Evolutionary conservation across 2,329 filamentous ascomycete genomes (phyloP), one percentile per base, ranked within the genome.

Genomic region (Penicillium verrucosum): DNA sequence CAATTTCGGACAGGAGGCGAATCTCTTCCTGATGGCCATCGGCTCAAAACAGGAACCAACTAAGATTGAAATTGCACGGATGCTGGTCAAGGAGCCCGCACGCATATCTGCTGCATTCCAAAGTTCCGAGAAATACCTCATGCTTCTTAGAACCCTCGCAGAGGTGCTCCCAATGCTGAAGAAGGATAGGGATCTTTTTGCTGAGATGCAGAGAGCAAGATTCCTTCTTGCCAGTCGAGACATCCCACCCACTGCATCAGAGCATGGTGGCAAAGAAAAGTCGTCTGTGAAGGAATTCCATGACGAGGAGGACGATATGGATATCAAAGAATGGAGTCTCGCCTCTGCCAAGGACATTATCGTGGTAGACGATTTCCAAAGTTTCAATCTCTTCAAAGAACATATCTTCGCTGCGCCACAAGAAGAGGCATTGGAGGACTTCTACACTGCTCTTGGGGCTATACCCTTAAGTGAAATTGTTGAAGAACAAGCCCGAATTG

Each of bases 1-100:
- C 14, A 90, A 97, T 70, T 99, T 97, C 76, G 92, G 93, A 0
- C 78, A 82, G 34, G 87, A 93, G 69, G 93, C 90, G 2, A 97
- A 97, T 67, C 81, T 89, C 0, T 99, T 99, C 68, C 77, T 99
- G 18, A 84, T 92, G 65, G 89, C 90, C 60, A 90, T 92, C 62
- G 94, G 94, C 10, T 93, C 92, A 3, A 97, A 96, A 74, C 87
- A 85, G 60, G 93, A 99, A 73, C 94, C 94, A 4, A 95, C 89
- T 3, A 94, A 90, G 65, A 73, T 84, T 3, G 94, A 99, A 72
- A 84, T 99, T 63, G 93, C 92, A 5, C 82, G 85, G 38, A 85
- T 95, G 73, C 82, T 94, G n/a, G 90, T 91, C 51, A 85, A 81
- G 54, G 92, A 97, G 69, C 93, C 94, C 2, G 88, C 89, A 4